Percentiles rank a stretch among this genome's conserved stretches.
These are phyloP conservation scores for Camelina neglecta DNA, from an alignment of 345 rosid species.

Conservation along the genomic window DNA sequence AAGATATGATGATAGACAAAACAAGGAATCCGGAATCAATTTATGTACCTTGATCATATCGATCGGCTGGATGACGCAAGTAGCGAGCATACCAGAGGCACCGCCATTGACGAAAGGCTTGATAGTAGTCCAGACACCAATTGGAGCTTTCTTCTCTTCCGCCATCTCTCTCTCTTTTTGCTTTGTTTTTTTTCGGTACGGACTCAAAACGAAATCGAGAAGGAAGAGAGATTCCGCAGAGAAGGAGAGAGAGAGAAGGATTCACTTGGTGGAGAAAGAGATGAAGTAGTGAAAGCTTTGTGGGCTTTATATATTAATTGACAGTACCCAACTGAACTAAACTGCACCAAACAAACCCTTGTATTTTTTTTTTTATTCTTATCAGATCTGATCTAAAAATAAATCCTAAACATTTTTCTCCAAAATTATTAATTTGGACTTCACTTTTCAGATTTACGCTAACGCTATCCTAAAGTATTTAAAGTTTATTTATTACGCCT, in stretches of 20 bases:
- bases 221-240: conserved; percentile 28
- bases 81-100: conserved; percentile 96
- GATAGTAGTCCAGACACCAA: conserved; percentile 77
- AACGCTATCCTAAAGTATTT: conserved; percentile 7
- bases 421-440: background rate
- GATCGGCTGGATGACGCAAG: conserved; percentile 96
- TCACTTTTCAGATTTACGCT: background rate
- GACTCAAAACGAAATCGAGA: conserved; percentile 17
- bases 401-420: background rate
- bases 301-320: conserved; percentile 31
- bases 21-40: background rate
- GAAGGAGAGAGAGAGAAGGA: conserved; percentile 30
- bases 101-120: conserved; percentile 99
- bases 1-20: background rate
- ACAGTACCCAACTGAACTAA: conserved; percentile 31
- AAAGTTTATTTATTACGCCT: background rate
- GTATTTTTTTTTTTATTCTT: background rate
- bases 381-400: conserved; percentile 25
- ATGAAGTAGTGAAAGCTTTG: conserved; percentile 15
- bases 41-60: conserved; percentile 89
- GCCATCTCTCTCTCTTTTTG: conserved; percentile 49
- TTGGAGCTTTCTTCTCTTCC: conserved; percentile 70
- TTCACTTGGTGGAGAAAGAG: conserved; percentile 42
- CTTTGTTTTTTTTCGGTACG: conserved; percentile 22
- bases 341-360: conserved; percentile 41